Evolutionary conservation across 176 grass and related monocot species (phyloP).

Genomic region (Areca catechu): DNA sequence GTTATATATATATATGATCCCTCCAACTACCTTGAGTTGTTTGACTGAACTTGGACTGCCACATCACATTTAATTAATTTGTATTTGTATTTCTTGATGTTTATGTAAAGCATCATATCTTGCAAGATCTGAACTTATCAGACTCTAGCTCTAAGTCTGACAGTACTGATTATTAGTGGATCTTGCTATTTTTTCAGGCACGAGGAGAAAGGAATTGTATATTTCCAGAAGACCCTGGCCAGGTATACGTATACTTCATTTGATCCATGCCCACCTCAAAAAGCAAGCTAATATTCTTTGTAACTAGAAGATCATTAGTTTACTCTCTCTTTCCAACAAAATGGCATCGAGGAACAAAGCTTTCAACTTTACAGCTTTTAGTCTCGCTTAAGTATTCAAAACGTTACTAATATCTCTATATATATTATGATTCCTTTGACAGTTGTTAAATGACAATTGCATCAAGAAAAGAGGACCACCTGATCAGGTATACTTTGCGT

Average conservation of each 20-base stretch:
- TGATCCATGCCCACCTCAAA: slow-evolving; percentile 3
- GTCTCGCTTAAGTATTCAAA: neutral
- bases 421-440: slow-evolving; percentile 3
- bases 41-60: no score
- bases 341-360: slow-evolving; percentile 15
- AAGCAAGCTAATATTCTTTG: no score
- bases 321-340: slow-evolving; percentile 16
- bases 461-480: slow-evolving; percentile 26
- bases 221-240: slow-evolving; percentile 81
- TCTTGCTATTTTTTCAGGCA: slow-evolving; percentile 39
- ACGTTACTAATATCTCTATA: neutral
- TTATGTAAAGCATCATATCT: no score
- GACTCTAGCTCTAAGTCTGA: no score
- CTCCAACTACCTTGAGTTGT: no score
- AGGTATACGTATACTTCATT: slow-evolving; percentile 38
- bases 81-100: no score
- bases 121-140: no score
- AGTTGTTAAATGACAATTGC: slow-evolving; percentile 17
- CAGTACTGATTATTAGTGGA: neutral
- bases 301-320: neutral
- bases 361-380: slow-evolving; percentile 35
- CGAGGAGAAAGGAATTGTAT: slow-evolving; percentile 67
- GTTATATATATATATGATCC: no score
- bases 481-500: slow-evolving; percentile 30
- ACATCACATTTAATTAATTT: no score